Conservation (phyloP, 2,329 filamentous ascomycete genomes). For the Microcyclospora tardicrescens region DNA sequence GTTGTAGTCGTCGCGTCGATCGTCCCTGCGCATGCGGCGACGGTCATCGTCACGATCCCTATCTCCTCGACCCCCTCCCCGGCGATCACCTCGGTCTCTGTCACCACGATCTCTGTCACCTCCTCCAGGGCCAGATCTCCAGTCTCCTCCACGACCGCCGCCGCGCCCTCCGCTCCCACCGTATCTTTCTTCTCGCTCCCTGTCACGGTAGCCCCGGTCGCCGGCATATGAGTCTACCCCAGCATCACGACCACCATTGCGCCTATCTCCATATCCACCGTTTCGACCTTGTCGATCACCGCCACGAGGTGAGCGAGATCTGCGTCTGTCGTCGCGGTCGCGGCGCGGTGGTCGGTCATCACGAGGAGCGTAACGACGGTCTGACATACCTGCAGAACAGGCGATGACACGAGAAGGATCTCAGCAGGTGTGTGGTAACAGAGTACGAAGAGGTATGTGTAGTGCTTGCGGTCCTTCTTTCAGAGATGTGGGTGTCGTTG, state of each 20-base stretch:
- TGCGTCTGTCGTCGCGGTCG: slow-evolving; percentile 37
- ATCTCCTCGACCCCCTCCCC: slow-evolving; percentile 37
- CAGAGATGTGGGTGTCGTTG: too few relatives aligned
- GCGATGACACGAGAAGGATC: too few relatives aligned
- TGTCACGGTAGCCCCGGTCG: slow-evolving; percentile 80
- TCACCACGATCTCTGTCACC: slow-evolving; percentile 51
- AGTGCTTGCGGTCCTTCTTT: too few relatives aligned
- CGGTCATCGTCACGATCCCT: slow-evolving; percentile 18
- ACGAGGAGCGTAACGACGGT: slow-evolving; percentile 22
- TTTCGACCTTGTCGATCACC: too few relatives aligned
- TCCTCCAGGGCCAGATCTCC: slow-evolving; percentile 35
- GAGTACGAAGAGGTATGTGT: too few relatives aligned
- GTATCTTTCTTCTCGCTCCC: slow-evolving; percentile 89
- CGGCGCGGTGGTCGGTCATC: slow-evolving; percentile 35
- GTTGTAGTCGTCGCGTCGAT: slow-evolving; percentile 15
- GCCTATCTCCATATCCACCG: slow-evolving; percentile 54
- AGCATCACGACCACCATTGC: slow-evolving; percentile 52
- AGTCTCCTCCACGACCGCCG: slow-evolving; percentile 11
- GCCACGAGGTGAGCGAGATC: slow-evolving; percentile 64
- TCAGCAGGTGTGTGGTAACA: too few relatives aligned
- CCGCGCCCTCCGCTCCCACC: slow-evolving; percentile 36
- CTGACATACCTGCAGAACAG: too few relatives aligned
- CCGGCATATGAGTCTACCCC: slow-evolving; percentile 73
- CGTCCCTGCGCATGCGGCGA: slow-evolving; percentile 22
- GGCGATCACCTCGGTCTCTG: slow-evolving; percentile 52